Evolutionary conservation across 2,329 filamentous ascomycete genomes (phyloP).

Genomic region (Xylariaceae sp.): DNA sequence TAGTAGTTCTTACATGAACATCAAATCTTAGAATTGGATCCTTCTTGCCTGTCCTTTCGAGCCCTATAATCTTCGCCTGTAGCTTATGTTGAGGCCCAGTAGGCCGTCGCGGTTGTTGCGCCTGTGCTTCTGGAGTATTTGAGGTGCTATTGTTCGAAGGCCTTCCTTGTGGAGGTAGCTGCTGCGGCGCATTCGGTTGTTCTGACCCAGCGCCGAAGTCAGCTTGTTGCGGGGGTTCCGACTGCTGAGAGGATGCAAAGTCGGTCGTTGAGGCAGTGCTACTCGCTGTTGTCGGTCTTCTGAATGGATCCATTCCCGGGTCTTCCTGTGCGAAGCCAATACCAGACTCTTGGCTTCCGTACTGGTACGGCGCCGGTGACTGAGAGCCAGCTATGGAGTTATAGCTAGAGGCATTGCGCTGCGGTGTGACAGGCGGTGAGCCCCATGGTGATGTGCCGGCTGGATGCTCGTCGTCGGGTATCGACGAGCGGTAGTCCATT

Average conservation of each 20-base stretch:
- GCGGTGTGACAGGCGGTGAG: constrained; percentile 57
- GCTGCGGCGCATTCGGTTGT: constrained; percentile 28
- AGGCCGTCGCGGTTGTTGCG: constrained; percentile 59
- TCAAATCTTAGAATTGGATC: constrained; percentile 95
- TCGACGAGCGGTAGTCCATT: constrained; percentile 66
- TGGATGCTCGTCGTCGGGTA: constrained; percentile 60
- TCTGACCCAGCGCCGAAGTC: constrained; percentile 34
- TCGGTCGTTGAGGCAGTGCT: constrained; percentile 51
- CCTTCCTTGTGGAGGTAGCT: constrained; percentile 32
- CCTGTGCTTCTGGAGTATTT: constrained; percentile 35
- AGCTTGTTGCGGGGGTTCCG: constrained; percentile 39
- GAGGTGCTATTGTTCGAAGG: constrained; percentile 29
- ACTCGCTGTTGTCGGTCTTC: constrained; percentile 54
- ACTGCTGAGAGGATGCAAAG: constrained; percentile 44
- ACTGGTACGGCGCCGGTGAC: constrained; percentile 50
- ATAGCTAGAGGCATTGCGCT: constrained; percentile 52
- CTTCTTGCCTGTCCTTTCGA: constrained; percentile 93
- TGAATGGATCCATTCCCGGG: constrained; percentile 48
- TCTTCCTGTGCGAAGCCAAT: constrained; percentile 50
- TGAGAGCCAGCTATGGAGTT: constrained; percentile 47
- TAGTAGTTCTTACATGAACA: constrained; percentile 77
- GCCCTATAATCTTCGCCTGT: constrained; percentile 90
- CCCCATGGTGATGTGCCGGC: constrained; percentile 62
- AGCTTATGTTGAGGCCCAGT: constrained; percentile 78
- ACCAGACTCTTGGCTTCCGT: constrained; percentile 48